Base-by-base conservation (phyloP, 1,284 basidiomycete genomes). In the Singerocomus rubriflavus region DNA sequence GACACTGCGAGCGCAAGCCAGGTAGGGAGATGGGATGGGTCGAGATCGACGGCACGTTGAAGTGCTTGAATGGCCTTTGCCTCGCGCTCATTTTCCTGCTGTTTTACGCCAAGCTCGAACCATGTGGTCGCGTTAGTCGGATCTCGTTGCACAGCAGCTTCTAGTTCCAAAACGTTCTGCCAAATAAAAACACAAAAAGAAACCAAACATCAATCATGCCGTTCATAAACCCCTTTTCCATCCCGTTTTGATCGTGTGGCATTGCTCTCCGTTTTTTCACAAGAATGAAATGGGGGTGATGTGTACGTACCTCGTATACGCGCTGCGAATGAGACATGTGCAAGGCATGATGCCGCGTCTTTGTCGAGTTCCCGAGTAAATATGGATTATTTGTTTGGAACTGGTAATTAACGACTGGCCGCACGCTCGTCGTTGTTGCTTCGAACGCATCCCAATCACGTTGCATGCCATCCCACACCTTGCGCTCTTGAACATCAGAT, bases 1-100 rank as follows among this genome's bases (percentile, higher is more conserved):
- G 91, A 93, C 32, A 99, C 84, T 1, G 92, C 89, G 13, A 99
- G 77, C 4, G 95, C 95, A 32, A 99, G 82, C 85, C 93, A 96
- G 0, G 95, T 82, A 0, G 86, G 82, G 6, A 91, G 74, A 60
- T 88, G 81, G 1, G 78, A 67, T 2, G 91, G 85, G 57, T 97
- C 88, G 17, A 98, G 79, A 58, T 90, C 83, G 41, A 93, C 75
- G 2, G 94, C 88, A 53, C 86, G 86, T 36, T 81, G 77, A 25
- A 99, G 78, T 1, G 96, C 97, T 42, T 86, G 79, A 45, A 99
- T 83, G 6, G 96, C 97, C 61, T 93, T 88, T 21, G 82, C 79
- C 71, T 99, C 96, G 21, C 95, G 85, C 69, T 99, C 96, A 68
- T 97, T 98, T 71, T 98, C 96, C 71, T 99, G 96, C 67, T 99